phyloP scores from a whole-genome alignment of 805 yeast genomes.

The Danielia oregonensis region DNA sequence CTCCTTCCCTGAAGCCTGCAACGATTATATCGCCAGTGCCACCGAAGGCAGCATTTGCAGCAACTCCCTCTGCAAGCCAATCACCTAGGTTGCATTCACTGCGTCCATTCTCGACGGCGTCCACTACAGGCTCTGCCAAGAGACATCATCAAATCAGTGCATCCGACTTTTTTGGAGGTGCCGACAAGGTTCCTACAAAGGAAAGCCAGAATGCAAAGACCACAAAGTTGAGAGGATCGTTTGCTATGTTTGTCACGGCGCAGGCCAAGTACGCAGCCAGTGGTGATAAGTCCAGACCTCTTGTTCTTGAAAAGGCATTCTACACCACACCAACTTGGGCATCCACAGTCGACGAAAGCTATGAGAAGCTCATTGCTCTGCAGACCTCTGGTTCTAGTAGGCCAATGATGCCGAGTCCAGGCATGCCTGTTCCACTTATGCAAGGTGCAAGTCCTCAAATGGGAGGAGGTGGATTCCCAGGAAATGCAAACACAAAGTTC shows the following conservation, averaged over 20 bases:
- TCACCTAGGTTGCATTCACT: constrained; percentile 32
- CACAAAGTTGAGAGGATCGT: constrained; percentile 38
- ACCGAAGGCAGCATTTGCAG: constrained; percentile 20
- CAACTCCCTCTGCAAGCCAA: constrained; percentile 24
- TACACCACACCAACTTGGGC: constrained; percentile 79
- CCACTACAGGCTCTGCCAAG: constrained; percentile 15
- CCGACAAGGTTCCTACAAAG: constrained; percentile 34
- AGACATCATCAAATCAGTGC: constrained; percentile 38
- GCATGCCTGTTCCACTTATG: constrained; percentile 15
- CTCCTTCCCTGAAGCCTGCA: constrained; percentile 40
- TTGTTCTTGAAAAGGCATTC: constrained; percentile 57
- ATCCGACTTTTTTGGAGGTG: constrained; percentile 41
- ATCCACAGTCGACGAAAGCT: constrained; percentile 53
- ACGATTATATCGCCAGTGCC: constrained; percentile 25
- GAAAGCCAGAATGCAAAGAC: constrained; percentile 32
- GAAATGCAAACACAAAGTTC: constrained; percentile 8
- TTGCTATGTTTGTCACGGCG: constrained; percentile 52
- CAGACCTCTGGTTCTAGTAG: constrained; percentile 8
- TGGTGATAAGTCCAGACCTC: constrained; percentile 18
- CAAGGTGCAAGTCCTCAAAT: constrained; percentile 18
- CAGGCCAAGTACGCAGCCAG: constrained; percentile 25
- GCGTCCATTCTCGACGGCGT: constrained; percentile 24
- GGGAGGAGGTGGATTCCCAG: constrained; percentile 16
- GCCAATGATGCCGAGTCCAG: constrained; percentile 26
- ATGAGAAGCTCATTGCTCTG: constrained; percentile 49